These are phyloP conservation scores for Lindgomyces ingoldianus DNA, from an alignment of 495 filamentous ascomycete genomes.

Conservation along the genomic window DNA sequence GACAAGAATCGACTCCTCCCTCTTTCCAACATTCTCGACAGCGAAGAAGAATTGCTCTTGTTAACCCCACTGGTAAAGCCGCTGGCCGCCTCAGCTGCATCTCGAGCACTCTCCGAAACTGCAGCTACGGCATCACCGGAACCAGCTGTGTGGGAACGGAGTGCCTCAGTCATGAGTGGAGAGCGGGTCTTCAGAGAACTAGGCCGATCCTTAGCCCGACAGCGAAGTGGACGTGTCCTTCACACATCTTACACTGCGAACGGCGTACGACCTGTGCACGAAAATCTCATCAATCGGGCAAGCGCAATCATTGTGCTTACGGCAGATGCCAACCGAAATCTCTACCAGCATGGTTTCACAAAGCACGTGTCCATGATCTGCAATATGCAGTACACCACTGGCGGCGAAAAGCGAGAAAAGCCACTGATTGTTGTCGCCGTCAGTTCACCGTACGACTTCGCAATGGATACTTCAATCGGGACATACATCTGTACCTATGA, in stretches of 20 bases:
- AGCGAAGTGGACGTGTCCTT: slow-evolving; percentile 75
- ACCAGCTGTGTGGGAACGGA: slow-evolving; percentile 62
- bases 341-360: slow-evolving; percentile 87
- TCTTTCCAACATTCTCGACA: slow-evolving; percentile 70
- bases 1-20: slow-evolving; percentile 79
- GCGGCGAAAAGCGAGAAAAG: slow-evolving; percentile 61
- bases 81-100: slow-evolving; percentile 77
- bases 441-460: slow-evolving; percentile 92
- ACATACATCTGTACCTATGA: slow-evolving; percentile 94
- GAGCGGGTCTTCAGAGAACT: slow-evolving; percentile 86
- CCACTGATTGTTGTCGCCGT: slow-evolving; percentile 82
- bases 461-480: slow-evolving; percentile 81
- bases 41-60: slow-evolving; percentile 80
- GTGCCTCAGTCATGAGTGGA: slow-evolving; percentile 74
- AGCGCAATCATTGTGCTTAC: slow-evolving; percentile 84
- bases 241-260: slow-evolving; percentile 92
- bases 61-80: slow-evolving; percentile 85
- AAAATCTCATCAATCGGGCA: slow-evolving; percentile 83
- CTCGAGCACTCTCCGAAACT: slow-evolving; percentile 54
- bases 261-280: slow-evolving; percentile 83
- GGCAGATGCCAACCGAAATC: slow-evolving; percentile 84
- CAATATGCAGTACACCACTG: slow-evolving; percentile 62
- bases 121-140: slow-evolving; percentile 45
- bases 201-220: slow-evolving; percentile 75
- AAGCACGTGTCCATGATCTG: slow-evolving; percentile 96